Base-by-base conservation (phyloP, 176 grass and related monocot genomes). In the Raddia distichophylla region DNA sequence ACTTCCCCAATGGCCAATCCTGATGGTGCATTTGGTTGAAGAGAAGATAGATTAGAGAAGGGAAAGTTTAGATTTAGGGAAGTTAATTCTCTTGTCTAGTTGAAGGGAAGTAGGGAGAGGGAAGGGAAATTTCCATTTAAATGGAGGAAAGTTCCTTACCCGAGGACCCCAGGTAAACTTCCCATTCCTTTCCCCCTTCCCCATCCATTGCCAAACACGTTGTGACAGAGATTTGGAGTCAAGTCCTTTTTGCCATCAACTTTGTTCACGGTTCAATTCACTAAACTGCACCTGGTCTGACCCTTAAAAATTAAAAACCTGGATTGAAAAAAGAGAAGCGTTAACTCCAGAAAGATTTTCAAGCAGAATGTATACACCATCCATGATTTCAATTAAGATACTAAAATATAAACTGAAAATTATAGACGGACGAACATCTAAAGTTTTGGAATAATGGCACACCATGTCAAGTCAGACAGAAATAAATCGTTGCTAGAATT, bases 181-280 rank as follows among this genome's bases (percentile, higher is more conserved):
- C 27, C 27, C 27, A 27, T 27, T 27, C 27, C 27, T 27, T 27
- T 27, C 27, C 27, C 27, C 27, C 27, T 27, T 27, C 27, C 27
- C 27, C 27, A 27, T 27, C 27, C 27, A 27, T 27, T 27, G 27
- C 27, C 27, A 27, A 27, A 27, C 27, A 27, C 27, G 27, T 27
- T 27, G 27, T 27, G 27, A 34, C 69, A 32, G 44, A 60, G 80
- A 77, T 50, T 50, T 59, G 74, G 54, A 56, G 32, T 64, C 77
- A 77, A 81, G 77, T 58, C 62, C 42, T 27, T 57, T 74, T 60
- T 33, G 20, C 54, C 48, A 80, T 69, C 62, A 61, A 80, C 63
- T 62, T 73, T 57, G 27, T 82, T 51, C 69, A 49, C 13, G 22
- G 17, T 71, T 60, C 69, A 6, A 74, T 61, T 34, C 20, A 60